phyloP scores from a whole-genome alignment of 2,329 filamentous ascomycete species.

The Penicillium sp. region DNA sequence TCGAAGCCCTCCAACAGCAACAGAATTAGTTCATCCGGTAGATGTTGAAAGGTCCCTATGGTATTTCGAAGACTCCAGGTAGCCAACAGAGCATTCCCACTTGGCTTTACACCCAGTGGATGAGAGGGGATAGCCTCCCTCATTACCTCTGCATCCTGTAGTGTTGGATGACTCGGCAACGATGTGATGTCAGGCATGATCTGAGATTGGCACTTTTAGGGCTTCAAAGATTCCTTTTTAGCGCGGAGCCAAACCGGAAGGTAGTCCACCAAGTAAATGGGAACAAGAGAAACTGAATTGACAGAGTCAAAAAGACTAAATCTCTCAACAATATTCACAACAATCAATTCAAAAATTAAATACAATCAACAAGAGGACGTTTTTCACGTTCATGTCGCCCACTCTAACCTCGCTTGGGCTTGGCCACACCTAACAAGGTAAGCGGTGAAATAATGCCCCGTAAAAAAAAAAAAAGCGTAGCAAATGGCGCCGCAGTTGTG shows the following conservation, averaged over 20 bases:
- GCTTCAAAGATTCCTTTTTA: constrained; percentile 21
- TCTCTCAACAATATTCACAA: constrained; percentile 4
- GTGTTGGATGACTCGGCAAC: constrained; percentile 22
- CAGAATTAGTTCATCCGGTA: constrained; percentile 80
- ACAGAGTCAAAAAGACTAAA: constrained; percentile 11
- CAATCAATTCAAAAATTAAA: background rate
- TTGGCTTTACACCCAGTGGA: constrained; percentile 79
- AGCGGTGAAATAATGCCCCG: constrained; percentile 18
- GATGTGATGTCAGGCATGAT: constrained; percentile 37
- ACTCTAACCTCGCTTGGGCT: constrained; percentile 20
- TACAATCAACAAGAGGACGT: background rate
- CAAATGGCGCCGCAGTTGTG: constrained; percentile 21
- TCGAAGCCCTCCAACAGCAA: constrained; percentile 74
- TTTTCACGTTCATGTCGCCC: background rate
- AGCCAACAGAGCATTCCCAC: constrained; percentile 75
- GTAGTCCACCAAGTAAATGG: constrained; percentile 13
- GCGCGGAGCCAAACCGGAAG: constrained; percentile 4
- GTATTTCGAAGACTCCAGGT: constrained; percentile 64
- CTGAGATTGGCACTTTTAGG: constrained; percentile 17
- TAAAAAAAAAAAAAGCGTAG: constrained; percentile 25
- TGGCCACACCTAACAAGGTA: constrained; percentile 5
- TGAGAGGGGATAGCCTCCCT: constrained; percentile 66
- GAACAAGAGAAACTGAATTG: constrained; percentile 16
- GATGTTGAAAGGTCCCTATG: constrained; percentile 62
- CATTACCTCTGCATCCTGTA: constrained; percentile 21